Conservation (phyloP, 2,329 filamentous ascomycete genomes). For the Xylariomycetidae sp. region DNA sequence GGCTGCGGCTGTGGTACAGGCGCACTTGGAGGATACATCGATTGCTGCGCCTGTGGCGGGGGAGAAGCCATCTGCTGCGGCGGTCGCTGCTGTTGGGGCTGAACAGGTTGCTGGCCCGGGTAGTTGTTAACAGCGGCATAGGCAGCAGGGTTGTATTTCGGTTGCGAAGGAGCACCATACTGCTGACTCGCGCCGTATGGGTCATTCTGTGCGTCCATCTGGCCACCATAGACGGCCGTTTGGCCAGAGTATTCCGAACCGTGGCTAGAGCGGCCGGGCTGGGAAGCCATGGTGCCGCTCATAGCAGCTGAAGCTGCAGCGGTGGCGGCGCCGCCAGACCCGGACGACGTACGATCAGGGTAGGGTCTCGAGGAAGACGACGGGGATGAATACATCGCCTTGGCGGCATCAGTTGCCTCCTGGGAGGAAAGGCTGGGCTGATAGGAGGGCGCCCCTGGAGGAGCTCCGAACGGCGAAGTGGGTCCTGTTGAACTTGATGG, state of each 20-base stretch:
- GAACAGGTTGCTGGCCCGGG: slow-evolving; percentile 34
- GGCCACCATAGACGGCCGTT: slow-evolving; percentile 24
- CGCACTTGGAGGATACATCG: slow-evolving; percentile 26
- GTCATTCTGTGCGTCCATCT: slow-evolving; percentile 24
- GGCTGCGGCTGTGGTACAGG: slow-evolving; percentile 33
- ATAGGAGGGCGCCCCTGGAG: slow-evolving; percentile 20
- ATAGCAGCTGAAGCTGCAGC: slow-evolving; percentile 46
- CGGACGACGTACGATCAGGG: slow-evolving; percentile 48
- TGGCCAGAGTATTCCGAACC: slow-evolving; percentile 28
- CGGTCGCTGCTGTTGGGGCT: slow-evolving; percentile 33
- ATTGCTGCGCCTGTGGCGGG: slow-evolving; percentile 23
- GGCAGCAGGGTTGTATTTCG: slow-evolving; percentile 71
- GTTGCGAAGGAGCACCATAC: slow-evolving; percentile 36
- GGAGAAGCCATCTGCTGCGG: slow-evolving; percentile 28
- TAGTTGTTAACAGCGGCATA: slow-evolving; percentile 61
- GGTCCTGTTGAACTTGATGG: slow-evolving; percentile 31
- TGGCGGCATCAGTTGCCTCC: slow-evolving; percentile 59
- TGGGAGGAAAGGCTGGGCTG: slow-evolving; percentile 34
- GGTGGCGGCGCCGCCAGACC: slow-evolving; percentile 48
- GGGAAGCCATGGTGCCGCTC: slow-evolving; percentile 39
- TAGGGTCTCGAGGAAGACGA: slow-evolving; percentile 46
- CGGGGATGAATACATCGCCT: slow-evolving; percentile 53
- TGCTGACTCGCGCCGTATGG: slow-evolving; percentile 19
- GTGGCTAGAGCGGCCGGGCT: slow-evolving; percentile 21
- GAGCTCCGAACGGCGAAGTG: slow-evolving; percentile 21